These are phyloP conservation scores for Chaetomium strumarium DNA, from an alignment of 2,329 filamentous ascomycete species.

Conservation along the genomic window DNA sequence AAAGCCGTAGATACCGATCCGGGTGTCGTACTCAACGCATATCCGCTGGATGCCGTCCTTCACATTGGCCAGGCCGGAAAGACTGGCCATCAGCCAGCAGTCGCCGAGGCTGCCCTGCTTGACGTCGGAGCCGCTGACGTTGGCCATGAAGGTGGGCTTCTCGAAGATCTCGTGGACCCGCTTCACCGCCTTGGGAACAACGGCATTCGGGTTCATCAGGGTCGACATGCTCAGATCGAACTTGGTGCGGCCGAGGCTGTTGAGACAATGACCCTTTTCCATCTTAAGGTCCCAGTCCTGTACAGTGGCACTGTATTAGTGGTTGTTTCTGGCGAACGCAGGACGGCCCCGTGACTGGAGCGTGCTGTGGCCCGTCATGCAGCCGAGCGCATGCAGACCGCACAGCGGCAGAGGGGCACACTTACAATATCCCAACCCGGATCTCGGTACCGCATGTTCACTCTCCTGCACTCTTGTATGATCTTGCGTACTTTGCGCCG, in stretches of 20 bases:
- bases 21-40: constrained; percentile 68
- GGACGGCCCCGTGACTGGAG: too few relatives aligned
- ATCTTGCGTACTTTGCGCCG: constrained; percentile 56
- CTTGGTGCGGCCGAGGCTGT: constrained; percentile 45
- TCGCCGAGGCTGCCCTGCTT: constrained; percentile 74
- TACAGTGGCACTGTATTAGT: too few relatives aligned
- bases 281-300: constrained; percentile 65
- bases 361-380: not conserved
- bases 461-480: constrained; percentile 59
- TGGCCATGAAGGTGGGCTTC: constrained; percentile 61
- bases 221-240: constrained; percentile 46
- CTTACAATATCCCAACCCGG: constrained; percentile 53
- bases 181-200: constrained; percentile 68
- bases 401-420: constrained; percentile 30
- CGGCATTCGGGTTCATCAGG: constrained; percentile 41
- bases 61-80: constrained; percentile 72
- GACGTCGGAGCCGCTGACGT: constrained; percentile 65
- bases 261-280: constrained; percentile 51
- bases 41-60: constrained; percentile 63
- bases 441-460: constrained; percentile 76
- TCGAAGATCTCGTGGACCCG: constrained; percentile 70
- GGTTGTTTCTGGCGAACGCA: too few relatives aligned
- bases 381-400: not conserved
- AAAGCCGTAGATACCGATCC: constrained; percentile 82
- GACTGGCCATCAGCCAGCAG: constrained; percentile 75